Evolutionary conservation across 2,329 filamentous ascomycete genomes (phyloP).

Genomic region (Elsinoe ampelina): DNA sequence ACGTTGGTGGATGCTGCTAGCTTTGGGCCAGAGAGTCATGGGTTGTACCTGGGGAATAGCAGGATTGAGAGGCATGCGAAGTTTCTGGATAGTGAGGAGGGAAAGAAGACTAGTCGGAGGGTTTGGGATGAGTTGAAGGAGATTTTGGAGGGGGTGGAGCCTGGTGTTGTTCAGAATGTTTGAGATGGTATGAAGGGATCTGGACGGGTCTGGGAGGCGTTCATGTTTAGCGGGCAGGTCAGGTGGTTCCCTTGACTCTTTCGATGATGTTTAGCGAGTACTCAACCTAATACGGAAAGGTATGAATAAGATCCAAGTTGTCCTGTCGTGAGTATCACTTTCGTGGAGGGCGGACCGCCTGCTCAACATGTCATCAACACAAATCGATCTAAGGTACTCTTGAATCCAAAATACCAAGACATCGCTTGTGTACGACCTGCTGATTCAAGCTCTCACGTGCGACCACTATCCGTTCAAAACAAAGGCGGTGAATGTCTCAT

Average conservation of each 20-base stretch:
- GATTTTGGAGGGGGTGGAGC: constrained; percentile 32
- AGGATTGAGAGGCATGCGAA: constrained; percentile 23
- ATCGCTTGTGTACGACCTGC: constrained; percentile 3
- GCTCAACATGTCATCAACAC: neutral
- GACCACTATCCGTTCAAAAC: neutral
- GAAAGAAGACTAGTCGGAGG: constrained; percentile 27
- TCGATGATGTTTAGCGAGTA: too few species aligned
- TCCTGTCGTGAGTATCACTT: too few species aligned
- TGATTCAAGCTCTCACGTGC: neutral
- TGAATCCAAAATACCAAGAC: too few species aligned
- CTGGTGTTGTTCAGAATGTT: constrained; percentile 22
- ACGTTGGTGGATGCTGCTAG: constrained; percentile 33
- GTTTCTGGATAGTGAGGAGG: constrained; percentile 31
- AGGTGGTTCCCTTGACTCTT: too few species aligned
- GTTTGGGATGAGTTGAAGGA: constrained; percentile 34
- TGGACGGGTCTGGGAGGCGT: too few species aligned
- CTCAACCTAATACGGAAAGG: too few species aligned
- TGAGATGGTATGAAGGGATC: neutral
- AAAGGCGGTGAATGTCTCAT: constrained; percentile 7
- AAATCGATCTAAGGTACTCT: too few species aligned
- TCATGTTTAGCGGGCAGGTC: too few species aligned
- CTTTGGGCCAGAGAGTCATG: constrained; percentile 31
- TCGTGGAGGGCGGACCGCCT: too few species aligned
- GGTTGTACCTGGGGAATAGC: constrained; percentile 33
- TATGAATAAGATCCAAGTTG: too few species aligned